Base-by-base conservation (phyloP, 2,329 filamentous ascomycete species). In the Phyllachora maydis region DNA sequence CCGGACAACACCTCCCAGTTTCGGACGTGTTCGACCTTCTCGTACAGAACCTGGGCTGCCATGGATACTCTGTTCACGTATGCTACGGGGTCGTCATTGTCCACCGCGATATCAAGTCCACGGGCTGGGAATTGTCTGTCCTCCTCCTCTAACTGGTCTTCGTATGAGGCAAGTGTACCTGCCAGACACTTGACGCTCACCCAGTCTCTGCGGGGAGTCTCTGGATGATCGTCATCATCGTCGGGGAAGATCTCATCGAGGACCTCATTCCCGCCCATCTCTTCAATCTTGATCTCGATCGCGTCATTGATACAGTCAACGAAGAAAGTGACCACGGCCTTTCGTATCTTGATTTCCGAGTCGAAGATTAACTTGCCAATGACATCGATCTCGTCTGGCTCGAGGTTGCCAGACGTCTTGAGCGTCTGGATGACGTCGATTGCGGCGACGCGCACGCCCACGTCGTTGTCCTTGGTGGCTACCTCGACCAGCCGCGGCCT, bases 301-400 rank as follows among this genome's bases (percentile, higher is more conserved):
- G 75, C 59, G 37, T 93, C 83, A 18, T 76, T 63, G 19, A 95
- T 72, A 34, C 81, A 85, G 28, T 79, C 76, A 11, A 77, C 71
- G 38, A 98, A 95, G 56, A 98, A 98, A 8, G 64, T 65, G 12
- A 85, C 78, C 3, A 92, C 78, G 3, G 85, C 75, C 47, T 82
- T 91, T 26, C 88, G 76, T 16, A 95, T 73, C 32, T 73, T 68
- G 5, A 72, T 51, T 38, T 95, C 85, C 1, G 71, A 64, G 37
- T 98, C 88, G 38, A 92, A 93, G 8, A 95, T 72, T 17, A 95
- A 61, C 39, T 74, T 73, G 19, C 83, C 83, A 22, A 95, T 67
- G 4, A 70, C 64, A 42, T 95, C 88, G 28, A 98, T 75, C 43
- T 98, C 88, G 35, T 77, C 68, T 0, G 85, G 83, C 35, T 95